Conservation (phyloP, 257 asterid species). For the Nicotiana attenuata region DNA sequence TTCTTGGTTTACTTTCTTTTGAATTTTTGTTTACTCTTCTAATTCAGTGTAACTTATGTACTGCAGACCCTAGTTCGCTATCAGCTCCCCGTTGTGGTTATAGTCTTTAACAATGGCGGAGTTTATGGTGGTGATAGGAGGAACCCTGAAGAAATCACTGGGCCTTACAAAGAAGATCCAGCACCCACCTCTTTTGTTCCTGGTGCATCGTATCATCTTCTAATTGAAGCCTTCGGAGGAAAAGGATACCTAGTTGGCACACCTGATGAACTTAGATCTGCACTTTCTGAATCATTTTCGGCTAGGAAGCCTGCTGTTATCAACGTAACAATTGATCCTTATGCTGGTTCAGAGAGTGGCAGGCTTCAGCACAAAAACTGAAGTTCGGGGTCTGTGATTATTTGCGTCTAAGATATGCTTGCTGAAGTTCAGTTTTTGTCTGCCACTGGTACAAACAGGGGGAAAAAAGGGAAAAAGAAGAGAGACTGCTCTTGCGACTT, state of each 20-base stretch:
- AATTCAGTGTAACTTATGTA: neutral
- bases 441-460: neutral
- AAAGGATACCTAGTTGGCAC: conserved; percentile 77
- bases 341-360: conserved; percentile 91
- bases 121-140: conserved; percentile 91
- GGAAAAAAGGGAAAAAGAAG: neutral
- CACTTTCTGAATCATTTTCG: conserved; percentile 64
- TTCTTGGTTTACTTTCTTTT: neutral
- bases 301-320: conserved; percentile 73
- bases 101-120: conserved; percentile 89
- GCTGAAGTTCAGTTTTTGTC: neutral
- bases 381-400: conserved; percentile 18
- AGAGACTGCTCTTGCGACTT: neutral
- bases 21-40: neutral
- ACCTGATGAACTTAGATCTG: conserved; percentile 73
- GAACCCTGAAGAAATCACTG: conserved; percentile 71
- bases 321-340: conserved; percentile 78
- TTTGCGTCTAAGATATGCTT: neutral
- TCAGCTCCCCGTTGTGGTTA: conserved; percentile 83
- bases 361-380: conserved; percentile 88
- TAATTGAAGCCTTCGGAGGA: conserved; percentile 82
- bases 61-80: conserved; percentile 73
- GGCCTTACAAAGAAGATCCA: conserved; percentile 85
- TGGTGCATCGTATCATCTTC: conserved; percentile 69
- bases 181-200: conserved; percentile 96